phyloP scores from a whole-genome alignment of 116 monocot species.

The Dioscorea cayenensis region DNA sequence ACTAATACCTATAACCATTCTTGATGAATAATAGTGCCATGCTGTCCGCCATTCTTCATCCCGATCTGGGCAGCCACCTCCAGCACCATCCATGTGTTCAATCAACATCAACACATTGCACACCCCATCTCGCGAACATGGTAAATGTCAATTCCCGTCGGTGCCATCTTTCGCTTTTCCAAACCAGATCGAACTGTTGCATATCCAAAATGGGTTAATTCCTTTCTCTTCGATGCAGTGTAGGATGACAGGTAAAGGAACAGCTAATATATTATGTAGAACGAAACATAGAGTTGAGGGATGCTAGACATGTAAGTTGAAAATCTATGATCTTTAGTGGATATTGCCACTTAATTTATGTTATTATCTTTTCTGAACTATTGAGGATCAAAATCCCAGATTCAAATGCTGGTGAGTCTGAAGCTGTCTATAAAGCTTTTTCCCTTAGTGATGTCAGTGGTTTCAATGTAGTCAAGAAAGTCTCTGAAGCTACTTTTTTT shows the following conservation, averaged over 20 bases:
- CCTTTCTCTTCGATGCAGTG: conserved; percentile 66
- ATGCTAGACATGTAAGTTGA: neutral
- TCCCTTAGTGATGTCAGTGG: neutral
- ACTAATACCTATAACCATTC: too few relatives aligned
- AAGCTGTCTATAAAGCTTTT: conserved; percentile 12
- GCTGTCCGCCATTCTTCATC: too few relatives aligned
- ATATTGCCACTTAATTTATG: neutral
- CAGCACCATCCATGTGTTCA: too few relatives aligned
- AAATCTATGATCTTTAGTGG: neutral
- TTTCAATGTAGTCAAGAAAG: conserved; percentile 26
- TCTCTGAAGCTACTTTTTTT: conserved; percentile 49
- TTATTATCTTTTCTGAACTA: neutral
- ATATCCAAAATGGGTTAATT: conserved; percentile 54
- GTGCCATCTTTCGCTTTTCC: conserved; percentile 52
- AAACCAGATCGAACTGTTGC: conserved; percentile 57
- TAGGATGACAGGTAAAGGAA: conserved; percentile 5
- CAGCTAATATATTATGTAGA: too few relatives aligned
- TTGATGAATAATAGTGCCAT: too few relatives aligned
- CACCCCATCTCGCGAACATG: too few relatives aligned
- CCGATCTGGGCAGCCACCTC: too few relatives aligned
- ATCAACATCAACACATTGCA: too few relatives aligned
- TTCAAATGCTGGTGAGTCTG: neutral
- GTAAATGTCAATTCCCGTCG: conserved; percentile 61
- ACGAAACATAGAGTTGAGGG: neutral
- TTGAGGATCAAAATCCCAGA: neutral